Base-by-base conservation (phyloP, 345 rosid genomes). In the Boechera retrofracta region DNA sequence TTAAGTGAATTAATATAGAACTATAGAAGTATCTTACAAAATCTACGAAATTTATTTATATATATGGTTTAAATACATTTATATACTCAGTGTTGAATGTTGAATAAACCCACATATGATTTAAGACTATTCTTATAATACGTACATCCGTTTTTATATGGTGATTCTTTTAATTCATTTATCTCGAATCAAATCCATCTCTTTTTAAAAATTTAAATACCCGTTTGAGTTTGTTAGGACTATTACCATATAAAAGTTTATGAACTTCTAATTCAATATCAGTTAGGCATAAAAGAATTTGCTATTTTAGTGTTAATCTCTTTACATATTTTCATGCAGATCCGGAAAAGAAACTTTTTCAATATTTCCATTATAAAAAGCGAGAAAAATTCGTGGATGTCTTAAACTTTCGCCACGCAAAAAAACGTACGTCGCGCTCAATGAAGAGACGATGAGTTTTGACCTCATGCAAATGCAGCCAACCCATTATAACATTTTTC, bases 381-480 rank as follows among this genome's bases (percentile, higher is more conserved):
- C 2, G 26, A 28, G 13, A 64, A 44, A 64, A 15, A 15, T 10
- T 18, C 44, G 42, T 47, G 29, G 54, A 29, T 36, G 10, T 33
- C 10, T 44, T 49, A 10, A 10, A 16, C 2, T 29, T 47, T 45
- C 16, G 33, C 26, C 63, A 54, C 15, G 51, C 9, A 54, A 13
- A 35, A 21, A 26, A 1, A 52, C 26, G 35, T 53, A 26, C 6
- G 16, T 69, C 26, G 16, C 16, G 26, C n/a, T 54, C 49, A 69
- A 15, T 52, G 16, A 16, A 52, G 7, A 36, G 60, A 49, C 54
- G 28, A 49, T 11, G 33, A n/a, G 2, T 11, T 11, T 51, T 67
- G 21, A 49, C 59, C 45, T 67, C 58, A 21, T 35, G 59, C 59
- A 11, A 16, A 16, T 48, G 57, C 48, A 67, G 45, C 56, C 56